These are phyloP conservation scores for Graphiopsis chlorocephala DNA, from an alignment of 2,329 filamentous ascomycete species.

Conservation along the genomic window DNA sequence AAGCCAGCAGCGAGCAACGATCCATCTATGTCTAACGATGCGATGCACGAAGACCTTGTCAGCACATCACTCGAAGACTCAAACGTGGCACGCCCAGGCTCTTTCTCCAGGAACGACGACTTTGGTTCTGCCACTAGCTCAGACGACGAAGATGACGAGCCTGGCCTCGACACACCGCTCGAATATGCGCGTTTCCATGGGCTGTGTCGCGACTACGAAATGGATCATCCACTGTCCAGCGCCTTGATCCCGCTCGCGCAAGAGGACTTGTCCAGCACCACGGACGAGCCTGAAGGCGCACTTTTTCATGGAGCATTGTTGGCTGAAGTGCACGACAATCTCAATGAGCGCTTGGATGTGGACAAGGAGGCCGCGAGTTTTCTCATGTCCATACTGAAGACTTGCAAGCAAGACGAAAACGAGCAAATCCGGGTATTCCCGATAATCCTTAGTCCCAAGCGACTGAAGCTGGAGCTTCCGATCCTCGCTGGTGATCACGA, in stretches of 20 bases:
- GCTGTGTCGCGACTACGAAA: background rate
- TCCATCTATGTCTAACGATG: background rate
- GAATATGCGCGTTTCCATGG: conserved; percentile 9
- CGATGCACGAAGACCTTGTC: background rate
- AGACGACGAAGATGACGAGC: background rate
- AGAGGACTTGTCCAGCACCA: background rate
- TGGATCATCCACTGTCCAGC: conserved; percentile 1
- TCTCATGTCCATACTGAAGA: conserved; percentile 22
- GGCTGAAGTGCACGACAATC: background rate
- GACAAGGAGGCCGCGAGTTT: conserved; percentile 26
- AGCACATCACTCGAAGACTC: background rate
- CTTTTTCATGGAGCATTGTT: background rate
- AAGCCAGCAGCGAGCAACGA: background rate
- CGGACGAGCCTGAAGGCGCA: background rate
- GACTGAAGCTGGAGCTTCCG: conserved; percentile 46
- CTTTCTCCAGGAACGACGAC: background rate
- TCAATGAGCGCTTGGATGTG: conserved; percentile 26
- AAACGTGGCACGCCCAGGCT: background rate
- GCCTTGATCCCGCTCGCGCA: background rate
- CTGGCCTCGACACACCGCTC: background rate
- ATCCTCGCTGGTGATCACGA: conserved; percentile 46
- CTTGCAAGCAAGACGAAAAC: background rate
- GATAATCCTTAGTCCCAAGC: background rate
- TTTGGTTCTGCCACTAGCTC: background rate
- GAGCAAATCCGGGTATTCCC: background rate